These are phyloP conservation scores for Hypoxylon fuscum DNA, from an alignment of 495 filamentous ascomycete genomes.

Conservation along the genomic window DNA sequence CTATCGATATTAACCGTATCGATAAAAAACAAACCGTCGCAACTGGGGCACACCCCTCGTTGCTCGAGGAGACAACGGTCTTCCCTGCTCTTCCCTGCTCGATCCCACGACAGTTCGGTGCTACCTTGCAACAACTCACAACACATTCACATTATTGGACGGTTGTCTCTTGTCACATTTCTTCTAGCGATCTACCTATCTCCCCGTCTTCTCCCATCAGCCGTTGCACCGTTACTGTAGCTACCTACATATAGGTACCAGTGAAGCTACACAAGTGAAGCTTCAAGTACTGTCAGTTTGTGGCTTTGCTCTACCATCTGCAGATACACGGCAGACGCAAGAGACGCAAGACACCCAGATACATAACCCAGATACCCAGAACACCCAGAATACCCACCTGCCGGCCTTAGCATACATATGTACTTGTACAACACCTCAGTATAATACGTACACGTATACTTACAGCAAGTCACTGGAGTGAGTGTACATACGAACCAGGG, in stretches of 20 bases:
- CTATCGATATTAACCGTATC: conserved; percentile 38
- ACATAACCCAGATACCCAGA: conserved; percentile 12
- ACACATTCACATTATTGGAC: background rate
- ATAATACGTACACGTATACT: conserved; percentile 36
- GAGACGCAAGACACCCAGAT: too few relatives aligned
- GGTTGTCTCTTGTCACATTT: background rate
- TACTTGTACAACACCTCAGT: conserved; percentile 26
- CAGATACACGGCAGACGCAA: conserved; percentile 6
- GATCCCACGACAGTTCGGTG: conserved; percentile 28
- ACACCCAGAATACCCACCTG: conserved; percentile 31
- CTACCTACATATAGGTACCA: conserved; percentile 7
- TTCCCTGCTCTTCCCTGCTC: conserved; percentile 22
- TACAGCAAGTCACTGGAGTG: background rate
- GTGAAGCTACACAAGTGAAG: too few relatives aligned
- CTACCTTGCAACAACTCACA: conserved; percentile 17
- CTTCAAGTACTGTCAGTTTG: conserved; percentile 8
- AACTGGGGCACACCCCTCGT: conserved; percentile 20
- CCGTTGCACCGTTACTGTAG: conserved; percentile 13
- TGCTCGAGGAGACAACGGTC: conserved; percentile 24
- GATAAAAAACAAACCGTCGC: conserved; percentile 37
- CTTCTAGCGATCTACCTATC: background rate
- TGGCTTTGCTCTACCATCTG: conserved; percentile 21
- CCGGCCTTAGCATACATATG: conserved; percentile 7
- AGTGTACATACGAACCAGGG: conserved; percentile 8
- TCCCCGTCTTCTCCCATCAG: conserved; percentile 13